phyloP scores from a whole-genome alignment of 2,329 filamentous ascomycete species.

The Sclerotinia spermophila region DNA sequence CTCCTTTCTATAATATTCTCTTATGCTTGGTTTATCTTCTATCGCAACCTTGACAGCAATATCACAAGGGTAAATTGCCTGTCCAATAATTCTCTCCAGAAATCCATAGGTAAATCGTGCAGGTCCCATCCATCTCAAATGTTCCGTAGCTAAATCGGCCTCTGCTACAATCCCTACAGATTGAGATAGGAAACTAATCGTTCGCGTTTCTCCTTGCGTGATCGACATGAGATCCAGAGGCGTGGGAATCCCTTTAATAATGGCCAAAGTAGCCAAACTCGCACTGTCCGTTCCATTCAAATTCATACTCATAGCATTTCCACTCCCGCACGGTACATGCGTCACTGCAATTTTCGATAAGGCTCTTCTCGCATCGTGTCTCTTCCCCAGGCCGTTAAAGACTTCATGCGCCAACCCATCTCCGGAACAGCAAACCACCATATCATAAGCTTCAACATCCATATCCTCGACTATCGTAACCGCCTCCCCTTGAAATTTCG shows the following conservation, averaged over 20 bases:
- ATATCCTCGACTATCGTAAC: constrained; percentile 70
- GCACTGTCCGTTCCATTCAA: constrained; percentile 75
- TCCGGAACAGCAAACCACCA: constrained; percentile 83
- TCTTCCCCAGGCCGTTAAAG: constrained; percentile 84
- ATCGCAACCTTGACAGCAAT: constrained; percentile 81
- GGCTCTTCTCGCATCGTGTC: constrained; percentile 69
- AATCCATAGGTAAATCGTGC: constrained; percentile 83
- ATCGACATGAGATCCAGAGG: constrained; percentile 83
- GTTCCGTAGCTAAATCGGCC: constrained; percentile 81
- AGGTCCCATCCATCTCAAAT: constrained; percentile 89
- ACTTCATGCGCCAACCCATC: constrained; percentile 91
- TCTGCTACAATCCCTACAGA: constrained; percentile 87
- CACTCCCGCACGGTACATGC: constrained; percentile 87
- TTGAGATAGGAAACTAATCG: constrained; percentile 86
- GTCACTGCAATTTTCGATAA: constrained; percentile 74
- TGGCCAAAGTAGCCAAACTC: constrained; percentile 71
- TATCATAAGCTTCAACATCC: constrained; percentile 77
- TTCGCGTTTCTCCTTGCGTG: constrained; percentile 72
- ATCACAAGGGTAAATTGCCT: constrained; percentile 83
- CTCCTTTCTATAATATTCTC: constrained; percentile 63
- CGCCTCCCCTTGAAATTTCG: constrained; percentile 71
- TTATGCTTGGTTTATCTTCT: constrained; percentile 69
- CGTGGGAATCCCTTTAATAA: constrained; percentile 84
- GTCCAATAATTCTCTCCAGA: constrained; percentile 68
- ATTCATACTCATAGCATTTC: constrained; percentile 91